phyloP scores from a whole-genome alignment of 163 green algal genomes.

The Chlorella variabilis region DNA sequence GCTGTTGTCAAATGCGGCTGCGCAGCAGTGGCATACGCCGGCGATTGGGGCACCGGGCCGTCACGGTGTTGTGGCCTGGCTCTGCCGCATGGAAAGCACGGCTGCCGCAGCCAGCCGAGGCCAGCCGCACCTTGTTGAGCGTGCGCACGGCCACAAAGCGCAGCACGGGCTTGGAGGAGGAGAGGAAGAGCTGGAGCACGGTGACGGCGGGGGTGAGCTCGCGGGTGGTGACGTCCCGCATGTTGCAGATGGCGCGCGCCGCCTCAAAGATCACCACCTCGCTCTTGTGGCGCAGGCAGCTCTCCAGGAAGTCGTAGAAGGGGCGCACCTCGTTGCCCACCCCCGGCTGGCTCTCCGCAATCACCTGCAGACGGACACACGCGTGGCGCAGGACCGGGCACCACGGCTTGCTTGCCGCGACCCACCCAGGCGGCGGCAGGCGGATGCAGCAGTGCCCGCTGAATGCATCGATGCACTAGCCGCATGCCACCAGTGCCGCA shows the following conservation, averaged over 20 bases:
- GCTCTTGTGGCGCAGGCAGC: conserved; percentile 94
- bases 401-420: no score
- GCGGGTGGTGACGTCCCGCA: conserved; percentile 86
- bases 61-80: no score
- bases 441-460: no score
- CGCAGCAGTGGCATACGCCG: no score
- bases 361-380: conserved; percentile 69
- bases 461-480: no score
- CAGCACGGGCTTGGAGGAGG: conserved; percentile 94
- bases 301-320: conserved; percentile 98
- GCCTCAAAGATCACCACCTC: conserved; percentile 99
- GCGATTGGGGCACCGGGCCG: no score
- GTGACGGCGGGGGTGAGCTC: conserved; percentile 90
- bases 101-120: no score
- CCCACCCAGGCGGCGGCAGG: no score
- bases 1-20: no score
- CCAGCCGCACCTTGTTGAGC: conserved; percentile 59
- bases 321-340: conserved; percentile 70
- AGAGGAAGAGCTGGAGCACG: conserved; percentile 98
- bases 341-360: conserved; percentile 74
- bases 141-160: conserved; percentile 92
- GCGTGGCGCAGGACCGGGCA: no score
- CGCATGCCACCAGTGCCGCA: no score
- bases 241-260: conserved; percentile 92
- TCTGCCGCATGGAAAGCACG: no score